Conservation (phyloP, 2,329 filamentous ascomycete genomes). For the Grosmannia penicillata region DNA sequence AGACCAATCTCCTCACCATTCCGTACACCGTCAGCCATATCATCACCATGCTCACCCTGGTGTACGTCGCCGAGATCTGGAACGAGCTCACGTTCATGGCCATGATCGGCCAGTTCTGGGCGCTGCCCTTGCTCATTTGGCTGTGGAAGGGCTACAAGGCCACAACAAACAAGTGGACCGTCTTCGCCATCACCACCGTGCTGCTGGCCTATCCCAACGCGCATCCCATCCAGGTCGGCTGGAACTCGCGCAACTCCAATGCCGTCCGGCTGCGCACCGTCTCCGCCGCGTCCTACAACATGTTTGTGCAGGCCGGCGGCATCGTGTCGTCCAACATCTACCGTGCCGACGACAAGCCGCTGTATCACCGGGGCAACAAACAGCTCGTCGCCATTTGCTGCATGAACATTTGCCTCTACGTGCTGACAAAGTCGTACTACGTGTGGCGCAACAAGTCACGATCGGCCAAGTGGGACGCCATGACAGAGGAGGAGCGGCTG, state of each 20-base stretch:
- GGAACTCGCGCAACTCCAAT: constrained; percentile 42
- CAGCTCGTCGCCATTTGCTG: constrained; percentile 33
- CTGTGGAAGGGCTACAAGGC: constrained; percentile 25
- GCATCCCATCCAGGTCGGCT: constrained; percentile 32
- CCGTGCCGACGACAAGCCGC: constrained; percentile 23
- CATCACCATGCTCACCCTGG: constrained; percentile 21
- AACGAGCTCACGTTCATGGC: constrained; percentile 33
- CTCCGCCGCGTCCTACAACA: constrained; percentile 49
- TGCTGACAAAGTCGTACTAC: constrained; percentile 18
- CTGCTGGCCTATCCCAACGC: constrained; percentile 25
- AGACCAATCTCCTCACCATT: constrained; percentile 50
- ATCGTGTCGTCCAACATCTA: constrained; percentile 28
- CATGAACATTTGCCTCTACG: constrained; percentile 17
- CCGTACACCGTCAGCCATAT: constrained; percentile 26
- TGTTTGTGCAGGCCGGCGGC: constrained; percentile 28
- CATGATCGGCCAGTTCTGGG: constrained; percentile 40
- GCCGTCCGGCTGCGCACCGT: constrained; percentile 47
- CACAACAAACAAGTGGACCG: constrained; percentile 23
- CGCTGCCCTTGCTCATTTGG: constrained; percentile 41
- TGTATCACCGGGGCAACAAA: constrained; percentile 39
- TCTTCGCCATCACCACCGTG: constrained; percentile 25
- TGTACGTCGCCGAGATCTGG: constrained; percentile 27
- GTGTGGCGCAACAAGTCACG: constrained; percentile 18
- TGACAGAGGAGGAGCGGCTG: constrained; percentile 16
- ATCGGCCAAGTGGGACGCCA: constrained; percentile 15